Base-by-base conservation (phyloP, 768 basidiomycete genomes). In the Amanita pallidorosea region DNA sequence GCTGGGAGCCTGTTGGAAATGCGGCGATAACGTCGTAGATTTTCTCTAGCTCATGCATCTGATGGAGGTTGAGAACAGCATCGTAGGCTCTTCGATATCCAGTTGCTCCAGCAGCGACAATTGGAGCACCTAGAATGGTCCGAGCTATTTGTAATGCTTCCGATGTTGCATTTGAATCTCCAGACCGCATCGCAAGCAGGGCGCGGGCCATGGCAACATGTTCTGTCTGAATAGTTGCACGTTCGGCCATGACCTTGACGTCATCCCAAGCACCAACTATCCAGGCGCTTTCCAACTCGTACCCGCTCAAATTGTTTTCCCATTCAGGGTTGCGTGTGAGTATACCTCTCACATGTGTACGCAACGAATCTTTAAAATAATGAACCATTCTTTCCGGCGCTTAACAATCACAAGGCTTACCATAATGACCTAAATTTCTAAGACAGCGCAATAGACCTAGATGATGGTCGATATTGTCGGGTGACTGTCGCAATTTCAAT, bases 381-480 rank as follows among this genome's bases (percentile, higher is more conserved):
- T 47, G 47, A 31, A 18, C 37, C 53, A 13, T 37, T 29, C 48
- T 35, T 6, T 23, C n/a, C 27, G 11, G 22, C 52, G 20, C 49
- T 36, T 9, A 22, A 29, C n/a, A 20, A 17, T 45, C 23, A 4
- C 5, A 20, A 31, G 29, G 67, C 83, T 54, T 57, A 94, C 96
- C 96, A 64, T 97, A 97, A 64, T 99, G 96, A 7, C 96, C 96
- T 8, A 99, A 74, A 61, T 97, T 96, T 18, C 91, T 76, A 50
- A 98, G 73, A 62, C 95, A 98, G 44, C 90, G 80, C 55, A 97
- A 65, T 8, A 99, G 74, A 12, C 96, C 96, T 13, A 94, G 66
- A 63, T 99, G 95, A 54, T 83, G 86, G 20, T 86, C 79, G 4
- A 95, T 73, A 57, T 95, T 92, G 58, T 95, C 83, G 0, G 95